Base-by-base conservation (phyloP, 164 flowering plant species). In the Liquidambar formosana region DNA sequence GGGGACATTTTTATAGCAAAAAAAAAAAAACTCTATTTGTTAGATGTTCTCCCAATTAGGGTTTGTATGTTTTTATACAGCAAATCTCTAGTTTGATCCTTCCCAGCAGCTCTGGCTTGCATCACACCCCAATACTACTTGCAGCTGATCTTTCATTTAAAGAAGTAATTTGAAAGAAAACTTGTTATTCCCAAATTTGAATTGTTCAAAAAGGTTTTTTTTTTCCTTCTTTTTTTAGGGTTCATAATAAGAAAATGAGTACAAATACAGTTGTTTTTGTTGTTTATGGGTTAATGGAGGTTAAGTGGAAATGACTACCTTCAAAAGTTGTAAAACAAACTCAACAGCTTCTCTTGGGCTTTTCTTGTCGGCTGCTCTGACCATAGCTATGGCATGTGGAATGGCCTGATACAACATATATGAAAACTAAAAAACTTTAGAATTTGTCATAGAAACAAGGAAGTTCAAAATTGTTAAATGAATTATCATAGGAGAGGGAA, bases 321-420 rank as follows among this genome's bases (percentile, higher is more conserved):
- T 95, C 75, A 95, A 67, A 65, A 95, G 86, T 71, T 93, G 94
- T 66, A 93, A 81, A 76, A 95, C 74, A 78, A 93, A 91, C 79
- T 95, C 99, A 69, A 95, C 93, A 65, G 97, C 99, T 83, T 95
- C 98, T 76, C 93, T 84, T 47, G 98, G 98, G 79, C 99, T 95
- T 82, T 87, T 95, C 68, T 83, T 77, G 65, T 91, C 96, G 45
- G 88, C 77, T 47, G 86, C 76, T 79, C 97, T 84, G 11, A 92
- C 90, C 86, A 80, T 88, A 61, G 97, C 94, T 46, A 95, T 75
- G 64, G 99, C 97, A 81, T 82, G 90, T 58, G 99, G 99, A 78
- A 95, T 89, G 53, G 90, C 95, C 99, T 92, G 71, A 63, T 57
- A 70, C 4, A 61, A 63, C 4, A 64, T 38, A 23, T 33, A 53